Evolutionary conservation across 2,329 filamentous ascomycete genomes (phyloP).

Genomic region (Lasiodiplodia hormozganensis): DNA sequence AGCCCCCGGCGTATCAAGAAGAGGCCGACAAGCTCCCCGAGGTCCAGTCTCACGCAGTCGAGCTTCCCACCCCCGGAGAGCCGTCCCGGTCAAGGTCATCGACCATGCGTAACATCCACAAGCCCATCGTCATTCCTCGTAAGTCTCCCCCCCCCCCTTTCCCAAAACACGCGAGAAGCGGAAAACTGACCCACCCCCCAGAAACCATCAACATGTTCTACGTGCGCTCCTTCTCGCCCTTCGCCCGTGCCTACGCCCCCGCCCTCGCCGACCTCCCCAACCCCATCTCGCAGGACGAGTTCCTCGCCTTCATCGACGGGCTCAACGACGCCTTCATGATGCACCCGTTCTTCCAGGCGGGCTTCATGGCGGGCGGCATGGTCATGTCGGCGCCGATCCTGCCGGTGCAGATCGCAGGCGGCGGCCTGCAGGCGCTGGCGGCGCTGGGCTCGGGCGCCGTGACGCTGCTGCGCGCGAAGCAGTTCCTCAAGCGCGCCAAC

Average conservation of each 20-base stretch:
- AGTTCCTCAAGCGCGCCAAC: slow-evolving; percentile 17
- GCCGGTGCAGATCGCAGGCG: slow-evolving; percentile 30
- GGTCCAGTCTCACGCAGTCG: neutral
- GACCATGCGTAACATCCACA: slow-evolving; percentile 4
- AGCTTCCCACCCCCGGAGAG: neutral
- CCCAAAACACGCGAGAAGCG: neutral
- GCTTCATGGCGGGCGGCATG: slow-evolving; percentile 34
- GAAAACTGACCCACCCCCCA: neutral
- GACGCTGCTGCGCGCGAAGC: slow-evolving; percentile 1
- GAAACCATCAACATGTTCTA: slow-evolving; percentile 30
- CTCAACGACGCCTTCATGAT: slow-evolving; percentile 40
- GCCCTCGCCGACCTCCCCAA: slow-evolving; percentile 6
- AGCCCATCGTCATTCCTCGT: slow-evolving; percentile 27
- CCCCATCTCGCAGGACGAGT: slow-evolving; percentile 33
- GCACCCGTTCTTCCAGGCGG: slow-evolving; percentile 36
- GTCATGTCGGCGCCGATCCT: slow-evolving; percentile 35
- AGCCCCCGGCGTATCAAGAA: slow-evolving; percentile 19
- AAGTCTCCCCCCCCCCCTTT: neutral
- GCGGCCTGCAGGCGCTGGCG: slow-evolving; percentile 14
- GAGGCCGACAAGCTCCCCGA: neutral
- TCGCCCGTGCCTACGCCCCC: slow-evolving; percentile 15
- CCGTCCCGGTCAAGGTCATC: slow-evolving; percentile 3
- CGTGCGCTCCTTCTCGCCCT: slow-evolving; percentile 25
- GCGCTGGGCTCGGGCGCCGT: slow-evolving; percentile 16
- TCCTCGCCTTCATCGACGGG: slow-evolving; percentile 39